Base-by-base conservation (phyloP, 2,329 filamentous ascomycete genomes). In the Fusarium mangiferae region DNA sequence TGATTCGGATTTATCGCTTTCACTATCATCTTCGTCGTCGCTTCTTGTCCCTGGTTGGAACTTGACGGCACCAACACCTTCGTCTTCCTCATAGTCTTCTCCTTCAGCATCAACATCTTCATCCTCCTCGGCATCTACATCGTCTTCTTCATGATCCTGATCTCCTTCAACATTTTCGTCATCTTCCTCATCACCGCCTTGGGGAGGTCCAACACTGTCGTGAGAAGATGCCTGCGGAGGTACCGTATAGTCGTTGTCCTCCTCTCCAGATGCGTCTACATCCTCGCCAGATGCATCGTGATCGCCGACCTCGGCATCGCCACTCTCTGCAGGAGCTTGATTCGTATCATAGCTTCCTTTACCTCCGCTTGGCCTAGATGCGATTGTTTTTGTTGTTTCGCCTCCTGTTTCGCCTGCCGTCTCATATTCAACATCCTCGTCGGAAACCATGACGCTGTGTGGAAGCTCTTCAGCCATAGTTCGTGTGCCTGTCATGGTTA, bases 401-500 rank as follows among this genome's bases (percentile, higher is more conserved):
- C 82, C 82, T 59, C 75, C 80, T 49, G 69, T 73, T 60, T 77
- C 78, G 49, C 82, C 82, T 52, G 75, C 80, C 39, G 78, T 80
- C 56, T 81, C 82, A 62, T 85, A 85, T 41, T 85, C 84, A 55
- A 83, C 84, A 63, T 85, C 86, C 65, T 88, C 86, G 9, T 88
- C 87, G 11, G 87, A 88, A 63, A 86, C 82, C 73, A 87, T 82
- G 48, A 85, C 86, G 78, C 87, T 89, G 75, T 88, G 87, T 76
- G 89, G 88, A 64, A 89, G 83, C 79, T 90, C 87, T 67, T 90
- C 88, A 78, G 90, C 85, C 82, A 88, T 89, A 56, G 86, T 82
- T 76, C 88, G 87, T 62, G 86, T 84, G 75, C 85, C 88, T 59
- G 85, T 81, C 86, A 89, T 89, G 52, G 73, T 81, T 75, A 76